Evolutionary conservation across 2,329 filamentous ascomycete species (phyloP).

Genomic region (Ambrosiella beaveri): DNA sequence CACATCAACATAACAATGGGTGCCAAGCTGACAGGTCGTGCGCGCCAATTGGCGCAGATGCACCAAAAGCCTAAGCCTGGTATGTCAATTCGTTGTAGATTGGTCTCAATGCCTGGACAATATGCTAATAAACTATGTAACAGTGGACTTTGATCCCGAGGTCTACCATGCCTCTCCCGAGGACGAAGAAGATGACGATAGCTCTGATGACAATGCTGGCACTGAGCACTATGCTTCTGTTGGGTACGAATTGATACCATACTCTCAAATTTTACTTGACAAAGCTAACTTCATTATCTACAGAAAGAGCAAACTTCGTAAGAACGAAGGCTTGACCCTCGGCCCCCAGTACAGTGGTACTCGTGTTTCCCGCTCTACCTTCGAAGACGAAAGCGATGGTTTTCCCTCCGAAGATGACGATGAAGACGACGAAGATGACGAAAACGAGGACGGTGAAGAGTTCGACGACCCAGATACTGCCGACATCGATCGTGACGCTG

Average conservation of each 20-base stretch:
- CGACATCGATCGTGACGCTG: constrained; percentile 35
- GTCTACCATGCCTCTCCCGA: constrained; percentile 41
- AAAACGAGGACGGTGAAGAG: constrained; percentile 31
- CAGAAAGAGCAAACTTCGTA: constrained; percentile 68
- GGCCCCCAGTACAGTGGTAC: constrained; percentile 69
- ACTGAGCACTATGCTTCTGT: constrained; percentile 79
- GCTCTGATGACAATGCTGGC: constrained; percentile 38
- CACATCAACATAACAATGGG: constrained; percentile 3
- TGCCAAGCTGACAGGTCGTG: constrained; percentile 10
- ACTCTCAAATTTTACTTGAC: not conserved
- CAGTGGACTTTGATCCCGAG: constrained; percentile 60
- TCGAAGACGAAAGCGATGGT: constrained; percentile 37
- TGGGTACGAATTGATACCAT: constrained; percentile 29
- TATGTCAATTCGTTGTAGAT: not conserved
- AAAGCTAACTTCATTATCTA: not conserved
- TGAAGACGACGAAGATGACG: constrained; percentile 27
- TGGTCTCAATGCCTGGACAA: not conserved
- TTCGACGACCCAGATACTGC: constrained; percentile 40
- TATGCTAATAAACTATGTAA: not conserved
- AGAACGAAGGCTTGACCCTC: constrained; percentile 48
- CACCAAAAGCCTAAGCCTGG: constrained; percentile 11
- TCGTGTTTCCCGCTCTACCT: constrained; percentile 50
- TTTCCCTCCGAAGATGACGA: not conserved
- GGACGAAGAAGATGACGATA: constrained; percentile 32
- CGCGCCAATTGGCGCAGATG: constrained; percentile 10